Conservation (phyloP, 2,329 filamentous ascomycete species). For the Fusarium mexicanum region DNA sequence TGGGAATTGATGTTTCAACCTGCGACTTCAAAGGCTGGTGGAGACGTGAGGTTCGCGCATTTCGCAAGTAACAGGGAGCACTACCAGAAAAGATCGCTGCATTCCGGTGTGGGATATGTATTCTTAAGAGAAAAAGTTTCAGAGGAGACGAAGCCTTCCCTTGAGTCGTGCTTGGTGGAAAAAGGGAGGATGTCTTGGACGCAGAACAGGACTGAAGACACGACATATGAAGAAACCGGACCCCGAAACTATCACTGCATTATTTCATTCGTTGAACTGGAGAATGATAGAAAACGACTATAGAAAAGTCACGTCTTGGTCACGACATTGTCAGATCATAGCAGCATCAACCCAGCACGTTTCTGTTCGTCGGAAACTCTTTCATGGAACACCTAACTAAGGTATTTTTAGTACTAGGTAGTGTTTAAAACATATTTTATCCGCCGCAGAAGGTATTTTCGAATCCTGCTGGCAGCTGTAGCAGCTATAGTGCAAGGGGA, state of each 20-base stretch:
- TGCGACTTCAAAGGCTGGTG: constrained; percentile 85
- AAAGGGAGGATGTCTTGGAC: constrained; percentile 26
- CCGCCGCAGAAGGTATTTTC: background rate
- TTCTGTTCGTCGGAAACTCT: background rate
- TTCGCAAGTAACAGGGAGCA: constrained; percentile 57
- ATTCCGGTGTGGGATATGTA: background rate
- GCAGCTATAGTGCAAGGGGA: background rate
- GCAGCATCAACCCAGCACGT: background rate
- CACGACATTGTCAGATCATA: background rate
- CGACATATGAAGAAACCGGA: background rate
- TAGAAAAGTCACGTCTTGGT: background rate
- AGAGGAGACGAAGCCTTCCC: constrained; percentile 1
- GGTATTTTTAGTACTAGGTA: too few species aligned
- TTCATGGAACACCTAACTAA: background rate
- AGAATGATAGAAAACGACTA: background rate
- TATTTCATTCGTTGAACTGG: background rate
- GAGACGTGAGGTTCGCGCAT: constrained; percentile 70
- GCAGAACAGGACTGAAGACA: background rate
- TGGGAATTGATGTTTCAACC: constrained; percentile 79
- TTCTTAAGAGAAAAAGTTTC: constrained; percentile 2
- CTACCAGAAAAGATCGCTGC: background rate
- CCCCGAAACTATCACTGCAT: background rate
- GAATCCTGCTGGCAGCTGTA: background rate
- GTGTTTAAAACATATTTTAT: background rate
- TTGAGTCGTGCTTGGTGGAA: constrained; percentile 7